phyloP scores from a whole-genome alignment of 768 basidiomycete species.

The Psilocybe tampanensis region DNA sequence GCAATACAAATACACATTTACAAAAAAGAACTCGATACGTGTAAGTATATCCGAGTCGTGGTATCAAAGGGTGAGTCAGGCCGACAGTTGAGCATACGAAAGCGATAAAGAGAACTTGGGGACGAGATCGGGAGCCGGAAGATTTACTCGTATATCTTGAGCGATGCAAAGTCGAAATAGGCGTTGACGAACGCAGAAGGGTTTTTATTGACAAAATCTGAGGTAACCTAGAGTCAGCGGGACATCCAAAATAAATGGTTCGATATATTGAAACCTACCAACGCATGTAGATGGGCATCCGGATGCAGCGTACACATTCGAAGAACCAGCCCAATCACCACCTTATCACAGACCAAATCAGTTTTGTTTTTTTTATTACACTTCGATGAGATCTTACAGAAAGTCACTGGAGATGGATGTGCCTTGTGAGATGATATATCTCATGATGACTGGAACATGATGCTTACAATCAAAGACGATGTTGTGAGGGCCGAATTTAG shows the following conservation, averaged over 20 bases:
- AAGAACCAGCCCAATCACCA: conserved; percentile 58
- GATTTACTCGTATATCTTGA: conserved; percentile 42
- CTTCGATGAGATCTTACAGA: conserved; percentile 54
- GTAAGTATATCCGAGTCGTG: too few species aligned
- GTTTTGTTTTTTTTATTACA: too few species aligned
- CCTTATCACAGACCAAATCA: conserved; percentile 22
- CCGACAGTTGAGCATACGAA: too few species aligned
- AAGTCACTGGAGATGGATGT: conserved; percentile 42
- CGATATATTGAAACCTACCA: conserved; percentile 34
- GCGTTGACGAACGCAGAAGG: conserved; percentile 68
- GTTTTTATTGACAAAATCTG: conserved; percentile 67
- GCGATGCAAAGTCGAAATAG: conserved; percentile 69
- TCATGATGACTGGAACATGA: background rate
- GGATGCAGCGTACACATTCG: conserved; percentile 39
- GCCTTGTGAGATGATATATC: background rate
- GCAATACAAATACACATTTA: too few species aligned
- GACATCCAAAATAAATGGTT: background rate
- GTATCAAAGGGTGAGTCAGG: too few species aligned
- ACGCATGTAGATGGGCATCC: conserved; percentile 58
- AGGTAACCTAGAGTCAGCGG: background rate
- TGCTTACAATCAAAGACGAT: conserved; percentile 64
- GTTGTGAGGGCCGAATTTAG: conserved; percentile 54
- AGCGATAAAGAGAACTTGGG: background rate
- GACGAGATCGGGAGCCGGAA: background rate
- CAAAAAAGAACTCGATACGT: too few species aligned